Evolutionary conservation across 2,329 filamentous ascomycete species (phyloP).

Genomic region (Diaporthe eres): DNA sequence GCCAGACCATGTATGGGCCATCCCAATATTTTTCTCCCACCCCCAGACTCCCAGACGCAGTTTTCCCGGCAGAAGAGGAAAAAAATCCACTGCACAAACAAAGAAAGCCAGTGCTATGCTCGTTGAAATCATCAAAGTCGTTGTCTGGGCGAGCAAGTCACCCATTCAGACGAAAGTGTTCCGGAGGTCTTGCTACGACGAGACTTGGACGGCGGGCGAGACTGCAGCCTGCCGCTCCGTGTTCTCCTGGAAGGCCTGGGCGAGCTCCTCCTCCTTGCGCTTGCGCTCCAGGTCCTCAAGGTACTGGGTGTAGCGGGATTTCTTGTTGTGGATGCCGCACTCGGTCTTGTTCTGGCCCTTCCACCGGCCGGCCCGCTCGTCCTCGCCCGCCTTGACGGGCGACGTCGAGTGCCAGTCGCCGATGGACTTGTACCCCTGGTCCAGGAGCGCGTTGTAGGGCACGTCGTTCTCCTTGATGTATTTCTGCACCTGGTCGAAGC

Average conservation of each 20-base stretch:
- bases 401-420: conserved; percentile 98
- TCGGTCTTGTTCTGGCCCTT: conserved; percentile 97
- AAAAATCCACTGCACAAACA: neutral
- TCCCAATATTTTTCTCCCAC: neutral
- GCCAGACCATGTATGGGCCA: conserved; percentile 31
- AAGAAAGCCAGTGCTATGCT: conserved; percentile 37
- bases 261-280: conserved; percentile 42
- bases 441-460: conserved; percentile 92
- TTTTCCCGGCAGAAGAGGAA: conserved; percentile 2
- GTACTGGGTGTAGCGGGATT: conserved; percentile 92
- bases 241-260: conserved; percentile 41
- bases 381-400: conserved; percentile 90
- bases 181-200: conserved; percentile 25
- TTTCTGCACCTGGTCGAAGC: conserved; percentile 87
- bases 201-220: conserved; percentile 39
- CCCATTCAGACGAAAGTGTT: conserved; percentile 2
- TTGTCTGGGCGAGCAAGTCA: neutral
- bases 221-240: conserved; percentile 39
- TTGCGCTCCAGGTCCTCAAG: conserved; percentile 77
- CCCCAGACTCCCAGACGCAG: conserved; percentile 12
- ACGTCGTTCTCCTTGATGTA: conserved; percentile 91
- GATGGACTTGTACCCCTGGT: conserved; percentile 96
- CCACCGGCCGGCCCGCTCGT: conserved; percentile 96
- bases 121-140: conserved; percentile 40
- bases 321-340: conserved; percentile 99